Base-by-base conservation (phyloP, 2,329 filamentous ascomycete species). In the Alternaria hordeiaustralica region DNA sequence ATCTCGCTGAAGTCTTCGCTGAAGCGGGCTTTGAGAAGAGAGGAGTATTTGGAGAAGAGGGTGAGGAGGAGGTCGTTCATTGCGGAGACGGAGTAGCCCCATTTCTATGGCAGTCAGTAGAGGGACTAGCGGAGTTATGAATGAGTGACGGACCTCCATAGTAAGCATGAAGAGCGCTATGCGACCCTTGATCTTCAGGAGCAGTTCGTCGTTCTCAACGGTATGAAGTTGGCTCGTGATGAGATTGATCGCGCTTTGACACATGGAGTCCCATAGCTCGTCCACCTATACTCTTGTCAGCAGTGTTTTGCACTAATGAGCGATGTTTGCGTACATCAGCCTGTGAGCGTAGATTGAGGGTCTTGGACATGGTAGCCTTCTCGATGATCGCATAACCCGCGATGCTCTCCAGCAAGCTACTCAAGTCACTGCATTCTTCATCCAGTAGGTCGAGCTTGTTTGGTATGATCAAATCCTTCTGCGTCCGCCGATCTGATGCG, bases 221-320 rank as follows among this genome's bases (percentile, higher is more conserved):
- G 90, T 88, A 54, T 88, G 87, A 5, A 99, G 83, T 0, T 93
- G 91, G 70, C 90, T 92, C 1, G 90, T 90, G 66, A 97, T 96
- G 51, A 98, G 84, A 9, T 86, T 87, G 69, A 98, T 93, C 0
- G 93, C 91, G 47, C 91, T 90, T 74, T 94, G 92, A 76, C 95
- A 98, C 92, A 98, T 96, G 0, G 94, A 97, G 74, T 98, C 95
- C 96, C 96, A 99, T 3, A 99, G 84, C 80, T 98, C 96, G 75
- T 99, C 96, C n/a, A 97, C 89, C 92, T 94, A 28, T 49, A 28
- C 41, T 12, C 25, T 28, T 7, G 33, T 69, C 49, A 68, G 65
- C 25, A 3, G 46, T 30, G 46, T 18, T 21, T 18, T 13, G 9
- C 6, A 20, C 0, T 4, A 13, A 6, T 15, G 55, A 4, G 25